Evolutionary conservation across 2,329 filamentous ascomycete species (phyloP), one percentile per base, ranked within the genome.

Genomic region (Fusarium albosuccineum): DNA sequence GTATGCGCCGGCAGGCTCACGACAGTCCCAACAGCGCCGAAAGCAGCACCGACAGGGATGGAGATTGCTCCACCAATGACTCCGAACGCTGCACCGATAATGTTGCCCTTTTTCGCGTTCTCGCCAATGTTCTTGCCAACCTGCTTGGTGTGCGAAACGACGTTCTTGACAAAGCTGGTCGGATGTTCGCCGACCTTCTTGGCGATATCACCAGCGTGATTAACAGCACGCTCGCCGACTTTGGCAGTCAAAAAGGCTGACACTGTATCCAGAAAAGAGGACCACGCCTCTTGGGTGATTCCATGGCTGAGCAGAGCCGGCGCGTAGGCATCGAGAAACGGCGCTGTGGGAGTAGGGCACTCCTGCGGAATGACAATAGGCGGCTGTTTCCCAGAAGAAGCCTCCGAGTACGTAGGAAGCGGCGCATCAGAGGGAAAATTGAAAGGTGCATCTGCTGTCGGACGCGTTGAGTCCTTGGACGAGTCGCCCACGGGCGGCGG

Each of bases 231-330:
- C 50, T 82, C 79, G 0, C 80, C 79, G 0, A 84, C 80, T 17
- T 77, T 82, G 50, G 82, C 82, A 0, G 78, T 76, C 6, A 85
- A 76, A 59, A 85, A 84, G 1, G 80, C 82, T 0, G 82, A 84
- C 3, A 82, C 70, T 8, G 82, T 83, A 16, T 75, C 66, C 2
- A 80, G 55, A 14, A 80, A 79, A 0, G 78, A 75, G 9, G 55
- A 49, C 78, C 78, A 81, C 0, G 76, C 73, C n/a, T 74, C 68
- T 7, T 73, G 58, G 0, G 78, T 75, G 58, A 81, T 77, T 40
- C 78, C 82, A 36, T 77, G 75, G 14, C 71, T 63, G 0, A 83
- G 77, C 0, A 85, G 77, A 4, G 72, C 51, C 0, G 77, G 77
- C 0, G 80, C 56, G 57, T 80, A 84, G 0, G 80, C 80, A 1